Evolutionary conservation across 257 asterid species (phyloP).

Genomic region (Phtheirospermum japonicum): DNA sequence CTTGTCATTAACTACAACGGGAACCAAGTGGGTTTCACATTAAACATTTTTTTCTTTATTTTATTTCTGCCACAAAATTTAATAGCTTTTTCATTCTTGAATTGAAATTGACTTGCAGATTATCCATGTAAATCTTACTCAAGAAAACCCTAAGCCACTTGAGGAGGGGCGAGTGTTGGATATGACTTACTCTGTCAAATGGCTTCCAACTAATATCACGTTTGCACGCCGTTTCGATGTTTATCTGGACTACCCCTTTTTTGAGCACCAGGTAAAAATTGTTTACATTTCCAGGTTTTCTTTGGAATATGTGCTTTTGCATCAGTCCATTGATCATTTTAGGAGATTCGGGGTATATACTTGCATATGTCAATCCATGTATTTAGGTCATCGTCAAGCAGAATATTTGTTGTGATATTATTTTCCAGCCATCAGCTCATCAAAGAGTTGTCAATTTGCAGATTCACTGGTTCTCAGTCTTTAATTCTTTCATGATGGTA

Average conservation of each 20-base stretch:
- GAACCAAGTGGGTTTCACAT: slow-evolving; percentile 46
- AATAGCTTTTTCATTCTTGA: neutral
- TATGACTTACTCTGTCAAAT: slow-evolving; percentile 79
- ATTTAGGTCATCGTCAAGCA: neutral
- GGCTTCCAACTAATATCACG: slow-evolving; percentile 57
- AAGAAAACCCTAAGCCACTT: slow-evolving; percentile 57
- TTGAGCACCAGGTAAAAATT: slow-evolving; percentile 68
- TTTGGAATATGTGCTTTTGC: neutral
- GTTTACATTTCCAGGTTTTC: neutral
- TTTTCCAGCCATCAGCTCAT: slow-evolving; percentile 19
- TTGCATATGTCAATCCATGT: slow-evolving; percentile 8
- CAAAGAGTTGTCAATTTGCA: slow-evolving; percentile 36
- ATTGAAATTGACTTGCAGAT: slow-evolving; percentile 43
- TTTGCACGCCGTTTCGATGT: slow-evolving; percentile 75
- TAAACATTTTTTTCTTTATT: neutral
- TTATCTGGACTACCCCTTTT: slow-evolving; percentile 79
- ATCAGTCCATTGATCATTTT: slow-evolving; percentile 12
- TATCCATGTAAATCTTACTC: slow-evolving; percentile 69
- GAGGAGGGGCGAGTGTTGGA: slow-evolving; percentile 58
- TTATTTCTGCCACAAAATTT: slow-evolving; percentile 1
- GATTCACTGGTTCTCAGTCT: slow-evolving; percentile 86
- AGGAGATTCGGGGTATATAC: neutral
- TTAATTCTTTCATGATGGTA: slow-evolving; percentile 84
- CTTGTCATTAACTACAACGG: slow-evolving; percentile 59
- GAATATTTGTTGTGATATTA: too few species aligned